These are phyloP conservation scores for Mallotus repandus DNA, from an alignment of 441 rosid species.

Conservation along the genomic window DNA sequence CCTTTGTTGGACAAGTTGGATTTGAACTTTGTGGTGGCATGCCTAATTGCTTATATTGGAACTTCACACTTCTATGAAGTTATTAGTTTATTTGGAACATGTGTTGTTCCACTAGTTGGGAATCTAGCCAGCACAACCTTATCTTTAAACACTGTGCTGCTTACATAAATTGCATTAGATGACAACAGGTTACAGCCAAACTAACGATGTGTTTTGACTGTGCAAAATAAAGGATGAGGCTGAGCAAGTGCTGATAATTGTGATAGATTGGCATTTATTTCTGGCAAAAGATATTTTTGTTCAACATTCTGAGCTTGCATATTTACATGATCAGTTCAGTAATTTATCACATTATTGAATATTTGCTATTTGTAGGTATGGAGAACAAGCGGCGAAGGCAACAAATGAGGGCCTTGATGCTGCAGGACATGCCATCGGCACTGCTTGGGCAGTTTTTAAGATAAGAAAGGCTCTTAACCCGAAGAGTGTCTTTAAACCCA, in stretches of 20 bases:
- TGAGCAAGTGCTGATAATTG: not conserved
- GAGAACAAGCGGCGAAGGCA: slow-evolving; percentile 68
- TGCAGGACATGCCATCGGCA: slow-evolving; percentile 88
- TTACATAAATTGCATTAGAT: not conserved
- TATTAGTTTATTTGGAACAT: not conserved
- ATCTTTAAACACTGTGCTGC: not conserved
- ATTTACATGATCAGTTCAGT: not conserved
- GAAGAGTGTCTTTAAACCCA: slow-evolving; percentile 68
- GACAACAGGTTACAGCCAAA: not conserved
- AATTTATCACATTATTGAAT: not conserved
- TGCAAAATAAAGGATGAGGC: not conserved
- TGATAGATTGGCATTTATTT: not conserved
- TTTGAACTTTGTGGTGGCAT: not conserved
- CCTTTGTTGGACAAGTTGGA: slow-evolving; percentile 18
- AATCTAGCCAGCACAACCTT: slow-evolving; percentile 3
- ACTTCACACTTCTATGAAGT: not conserved
- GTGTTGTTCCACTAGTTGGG: slow-evolving; percentile 5
- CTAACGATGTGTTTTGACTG: not conserved
- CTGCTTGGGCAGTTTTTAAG: slow-evolving; percentile 95
- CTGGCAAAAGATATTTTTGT: too few relatives aligned
- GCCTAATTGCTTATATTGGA: slow-evolving; percentile 3
- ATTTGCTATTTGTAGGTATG: slow-evolving; percentile 53
- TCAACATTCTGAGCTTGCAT: too few relatives aligned
- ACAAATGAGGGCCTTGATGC: slow-evolving; percentile 82
- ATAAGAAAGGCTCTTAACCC: slow-evolving; percentile 84